Conservation (phyloP, 2,329 filamentous ascomycete genomes). For the Huntiella bhutanensis region DNA sequence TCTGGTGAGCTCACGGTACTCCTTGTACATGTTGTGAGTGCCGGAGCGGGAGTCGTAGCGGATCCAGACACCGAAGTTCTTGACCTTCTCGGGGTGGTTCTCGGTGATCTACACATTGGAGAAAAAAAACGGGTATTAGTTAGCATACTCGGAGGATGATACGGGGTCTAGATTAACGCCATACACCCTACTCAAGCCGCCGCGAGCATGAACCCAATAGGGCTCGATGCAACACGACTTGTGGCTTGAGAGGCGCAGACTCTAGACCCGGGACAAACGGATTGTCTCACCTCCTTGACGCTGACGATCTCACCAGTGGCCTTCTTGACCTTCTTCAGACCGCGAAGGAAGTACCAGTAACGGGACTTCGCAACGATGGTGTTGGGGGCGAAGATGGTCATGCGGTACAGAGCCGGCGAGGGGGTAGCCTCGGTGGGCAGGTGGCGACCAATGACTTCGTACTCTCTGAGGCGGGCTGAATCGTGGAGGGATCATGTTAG, state of each 20-base stretch:
- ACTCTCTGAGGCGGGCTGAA: conserved; percentile 97
- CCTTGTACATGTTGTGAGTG: conserved; percentile 99
- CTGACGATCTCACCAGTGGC: conserved; percentile 97
- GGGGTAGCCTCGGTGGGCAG: conserved; percentile 95
- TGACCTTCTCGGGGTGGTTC: conserved; percentile 98
- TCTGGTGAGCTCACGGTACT: conserved; percentile 98
- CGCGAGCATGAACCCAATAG: not conserved
- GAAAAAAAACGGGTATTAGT: not conserved
- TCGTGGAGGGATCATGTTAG: conserved; percentile 11
- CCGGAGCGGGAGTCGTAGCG: conserved; percentile 99
- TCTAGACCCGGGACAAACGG: conserved; percentile 5
- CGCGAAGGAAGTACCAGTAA: conserved; percentile 99
- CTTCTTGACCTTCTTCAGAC: conserved; percentile 99
- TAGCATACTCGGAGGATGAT: conserved; percentile 7
- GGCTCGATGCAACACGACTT: not conserved
- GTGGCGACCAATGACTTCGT: conserved; percentile 99
- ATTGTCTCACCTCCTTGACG: conserved; percentile 65
- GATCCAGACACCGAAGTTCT: conserved; percentile 99
- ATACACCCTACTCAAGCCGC: not conserved
- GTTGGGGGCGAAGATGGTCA: conserved; percentile 99
- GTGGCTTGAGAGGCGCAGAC: not conserved
- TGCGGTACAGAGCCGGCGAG: conserved; percentile 96
- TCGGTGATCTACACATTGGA: conserved; percentile 55
- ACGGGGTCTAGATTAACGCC: conserved; percentile 4
- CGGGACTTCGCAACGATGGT: conserved; percentile 96